Conservation (phyloP, 1,284 basidiomycete genomes). For the Heterobasidion occidentale region DNA sequence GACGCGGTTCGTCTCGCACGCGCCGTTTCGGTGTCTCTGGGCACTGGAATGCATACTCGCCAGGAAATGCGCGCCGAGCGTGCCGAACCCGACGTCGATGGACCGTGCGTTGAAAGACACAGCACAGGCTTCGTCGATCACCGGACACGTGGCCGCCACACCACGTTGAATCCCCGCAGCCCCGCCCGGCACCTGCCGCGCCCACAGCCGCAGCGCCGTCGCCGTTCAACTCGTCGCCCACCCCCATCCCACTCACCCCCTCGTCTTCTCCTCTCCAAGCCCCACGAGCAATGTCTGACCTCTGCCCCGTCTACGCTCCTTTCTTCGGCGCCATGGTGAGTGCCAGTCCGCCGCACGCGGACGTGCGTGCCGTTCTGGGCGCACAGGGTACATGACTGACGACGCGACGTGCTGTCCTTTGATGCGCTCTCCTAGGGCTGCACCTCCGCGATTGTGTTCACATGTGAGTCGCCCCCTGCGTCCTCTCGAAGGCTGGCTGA, state of each 20-base stretch:
- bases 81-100: too few relatives aligned
- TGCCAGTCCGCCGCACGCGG: constrained; percentile 6
- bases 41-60: too few relatives aligned
- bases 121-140: not conserved
- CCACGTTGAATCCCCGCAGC: not conserved
- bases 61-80: too few relatives aligned
- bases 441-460: constrained; percentile 95
- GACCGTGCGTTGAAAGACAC: too few relatives aligned
- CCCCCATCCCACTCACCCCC: not conserved
- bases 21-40: too few relatives aligned
- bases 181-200: not conserved
- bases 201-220: not conserved
- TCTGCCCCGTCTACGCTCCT: constrained; percentile 92
- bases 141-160: not conserved
- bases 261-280: not conserved
- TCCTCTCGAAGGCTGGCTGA: not conserved
- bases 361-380: too few relatives aligned
- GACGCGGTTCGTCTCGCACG: too few relatives aligned
- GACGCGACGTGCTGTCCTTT: constrained; percentile 8
- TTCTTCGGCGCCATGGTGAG: constrained; percentile 96
- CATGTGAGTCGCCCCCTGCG: constrained; percentile 56
- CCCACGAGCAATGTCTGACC: constrained; percentile 60
- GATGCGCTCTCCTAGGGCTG: constrained; percentile 57
- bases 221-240: not conserved
- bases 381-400: not conserved